phyloP scores from a whole-genome alignment of 176 grass and related monocot genomes.

The Ananas comosus region DNA sequence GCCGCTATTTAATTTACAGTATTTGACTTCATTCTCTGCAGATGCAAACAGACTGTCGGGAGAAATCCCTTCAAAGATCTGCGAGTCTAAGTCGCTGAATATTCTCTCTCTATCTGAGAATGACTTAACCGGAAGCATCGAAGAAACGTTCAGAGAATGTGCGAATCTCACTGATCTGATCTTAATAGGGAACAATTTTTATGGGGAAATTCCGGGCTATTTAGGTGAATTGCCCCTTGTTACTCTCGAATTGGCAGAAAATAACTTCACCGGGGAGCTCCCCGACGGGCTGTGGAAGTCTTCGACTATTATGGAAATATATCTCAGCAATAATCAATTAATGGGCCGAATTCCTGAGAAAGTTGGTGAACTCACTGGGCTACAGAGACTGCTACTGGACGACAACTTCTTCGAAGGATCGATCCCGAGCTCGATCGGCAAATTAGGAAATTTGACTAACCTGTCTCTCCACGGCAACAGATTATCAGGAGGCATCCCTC shows the following conservation, averaged over 20 bases:
- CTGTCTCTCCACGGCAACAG: slow-evolving; percentile 70
- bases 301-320: slow-evolving; percentile 59
- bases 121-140: slow-evolving; percentile 56
- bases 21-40: slow-evolving; percentile 60
- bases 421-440: slow-evolving; percentile 52
- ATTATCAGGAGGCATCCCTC: slow-evolving; percentile 73
- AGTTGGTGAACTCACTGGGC: slow-evolving; percentile 42
- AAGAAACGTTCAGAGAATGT: slow-evolving; percentile 53
- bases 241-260: slow-evolving; percentile 62
- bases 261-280: slow-evolving; percentile 64
- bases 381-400: slow-evolving; percentile 72
- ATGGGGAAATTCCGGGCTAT: slow-evolving; percentile 77
- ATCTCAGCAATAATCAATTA: slow-evolving; percentile 64
- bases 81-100: slow-evolving; percentile 48
- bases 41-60: slow-evolving; percentile 76
- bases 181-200: slow-evolving; percentile 64
- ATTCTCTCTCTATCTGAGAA: slow-evolving; percentile 58
- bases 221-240: slow-evolving; percentile 66
- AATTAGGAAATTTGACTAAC: slow-evolving; percentile 72
- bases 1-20: slow-evolving; percentile 43
- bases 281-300: slow-evolving; percentile 62
- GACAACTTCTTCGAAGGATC: slow-evolving; percentile 67
- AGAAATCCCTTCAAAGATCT: slow-evolving; percentile 49
- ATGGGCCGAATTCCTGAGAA: slow-evolving; percentile 53
- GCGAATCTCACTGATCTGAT: slow-evolving; percentile 65